Conservation (phyloP, 371 early-diverging fungal genomes). For the Smittium culicis region DNA sequence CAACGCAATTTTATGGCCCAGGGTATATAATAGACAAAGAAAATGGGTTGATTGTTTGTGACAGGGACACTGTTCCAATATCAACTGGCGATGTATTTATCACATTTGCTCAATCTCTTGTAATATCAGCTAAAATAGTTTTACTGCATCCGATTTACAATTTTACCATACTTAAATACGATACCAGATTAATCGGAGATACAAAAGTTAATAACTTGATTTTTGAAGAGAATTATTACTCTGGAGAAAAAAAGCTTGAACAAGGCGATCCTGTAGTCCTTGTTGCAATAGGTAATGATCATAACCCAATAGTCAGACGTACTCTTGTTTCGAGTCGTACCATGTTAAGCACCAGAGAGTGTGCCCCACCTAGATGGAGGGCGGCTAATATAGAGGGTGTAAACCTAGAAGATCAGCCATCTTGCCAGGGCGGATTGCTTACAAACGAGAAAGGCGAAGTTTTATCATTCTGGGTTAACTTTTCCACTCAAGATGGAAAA, state of each 20-base stretch:
- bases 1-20: no score
- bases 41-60: no score
- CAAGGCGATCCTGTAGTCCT: slow-evolving; percentile 45
- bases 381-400: slow-evolving; percentile 66
- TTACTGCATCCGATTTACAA: slow-evolving; percentile 73
- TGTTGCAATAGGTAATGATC: slow-evolving; percentile 49
- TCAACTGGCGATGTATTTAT: no score
- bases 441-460: slow-evolving; percentile 58
- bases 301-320: slow-evolving; percentile 41
- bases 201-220: slow-evolving; percentile 44
- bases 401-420: slow-evolving; percentile 74
- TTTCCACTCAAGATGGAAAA: slow-evolving; percentile 47
- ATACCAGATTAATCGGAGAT: slow-evolving; percentile 40
- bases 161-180: slow-evolving; percentile 61
- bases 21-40: no score
- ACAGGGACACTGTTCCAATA: no score
- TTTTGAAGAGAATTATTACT: slow-evolving; percentile 27
- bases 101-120: slow-evolving; percentile 58
- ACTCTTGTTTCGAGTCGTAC: slow-evolving; percentile 52
- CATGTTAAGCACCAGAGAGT: slow-evolving; percentile 66
- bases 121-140: slow-evolving; percentile 50
- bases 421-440: slow-evolving; percentile 64
- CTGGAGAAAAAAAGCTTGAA: slow-evolving; percentile 36
- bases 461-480: slow-evolving; percentile 71
- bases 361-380: slow-evolving; percentile 68